phyloP scores from a whole-genome alignment of 169 alveolate genomes.

The Plasmodium ovale region DNA sequence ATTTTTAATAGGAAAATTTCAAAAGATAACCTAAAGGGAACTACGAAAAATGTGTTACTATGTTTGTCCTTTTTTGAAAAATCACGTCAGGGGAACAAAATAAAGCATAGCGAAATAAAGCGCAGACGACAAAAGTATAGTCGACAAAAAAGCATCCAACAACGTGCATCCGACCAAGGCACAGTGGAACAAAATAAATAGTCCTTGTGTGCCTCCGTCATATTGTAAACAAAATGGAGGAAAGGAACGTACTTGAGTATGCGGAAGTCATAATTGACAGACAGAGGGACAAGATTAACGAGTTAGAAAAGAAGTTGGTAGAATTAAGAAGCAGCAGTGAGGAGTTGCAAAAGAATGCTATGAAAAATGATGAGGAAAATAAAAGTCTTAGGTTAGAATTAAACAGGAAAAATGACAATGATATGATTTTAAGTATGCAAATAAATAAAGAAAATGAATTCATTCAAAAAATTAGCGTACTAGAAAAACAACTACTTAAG shows the following conservation, averaged over 20 bases:
- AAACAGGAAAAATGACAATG: constrained; percentile 62
- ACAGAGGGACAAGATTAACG: constrained; percentile 73
- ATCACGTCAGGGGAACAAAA: too few species aligned
- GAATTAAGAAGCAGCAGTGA: constrained; percentile 61
- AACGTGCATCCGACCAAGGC: too few species aligned
- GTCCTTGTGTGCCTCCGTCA: too few species aligned
- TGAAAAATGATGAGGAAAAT: constrained; percentile 75
- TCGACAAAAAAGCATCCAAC: too few species aligned
- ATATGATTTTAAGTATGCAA: constrained; percentile 62
- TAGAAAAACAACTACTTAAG: constrained; percentile 73
- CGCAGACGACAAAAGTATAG: too few species aligned
- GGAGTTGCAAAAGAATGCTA: constrained; percentile 56
- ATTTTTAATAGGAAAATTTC: too few species aligned
- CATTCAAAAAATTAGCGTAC: constrained; percentile 43
- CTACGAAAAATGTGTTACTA: too few species aligned
- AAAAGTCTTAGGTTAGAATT: constrained; percentile 64
- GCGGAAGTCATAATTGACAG: constrained; percentile 78
- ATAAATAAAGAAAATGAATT: constrained; percentile 67
- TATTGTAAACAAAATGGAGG: constrained; percentile 40
- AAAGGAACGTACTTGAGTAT: constrained; percentile 68
- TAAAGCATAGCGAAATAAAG: too few species aligned
- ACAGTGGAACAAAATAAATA: too few species aligned
- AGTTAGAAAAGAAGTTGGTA: constrained; percentile 47
- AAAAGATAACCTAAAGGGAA: too few species aligned
- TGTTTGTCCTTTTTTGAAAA: too few species aligned